phyloP scores from a whole-genome alignment of 306 rosid species.

The Carpinus viminea region DNA sequence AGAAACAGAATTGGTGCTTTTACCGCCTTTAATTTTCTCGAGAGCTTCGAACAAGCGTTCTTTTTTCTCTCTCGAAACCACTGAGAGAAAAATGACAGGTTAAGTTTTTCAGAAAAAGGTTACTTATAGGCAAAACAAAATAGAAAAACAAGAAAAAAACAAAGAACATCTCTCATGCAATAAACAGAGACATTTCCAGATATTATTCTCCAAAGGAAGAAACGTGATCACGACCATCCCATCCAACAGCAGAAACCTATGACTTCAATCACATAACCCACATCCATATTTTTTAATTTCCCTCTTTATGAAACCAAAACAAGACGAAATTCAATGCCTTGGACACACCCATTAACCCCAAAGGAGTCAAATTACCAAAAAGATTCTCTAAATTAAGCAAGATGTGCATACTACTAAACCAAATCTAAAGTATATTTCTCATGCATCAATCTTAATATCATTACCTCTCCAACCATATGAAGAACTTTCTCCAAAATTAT shows the following conservation, averaged over 20 bases:
- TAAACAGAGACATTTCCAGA: background rate
- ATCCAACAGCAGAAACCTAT: background rate
- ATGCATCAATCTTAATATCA: background rate
- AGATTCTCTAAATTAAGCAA: background rate
- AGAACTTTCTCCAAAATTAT: constrained; percentile 64
- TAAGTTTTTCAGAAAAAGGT: background rate
- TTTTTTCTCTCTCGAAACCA: constrained; percentile 58
- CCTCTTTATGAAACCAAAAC: background rate
- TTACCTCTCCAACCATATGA: constrained; percentile 63
- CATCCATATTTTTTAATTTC: background rate
- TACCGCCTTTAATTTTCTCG: constrained; percentile 86
- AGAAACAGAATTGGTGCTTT: background rate
- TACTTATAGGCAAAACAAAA: background rate
- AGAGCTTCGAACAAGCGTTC: constrained; percentile 84
- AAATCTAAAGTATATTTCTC: background rate
- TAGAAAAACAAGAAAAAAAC: background rate
- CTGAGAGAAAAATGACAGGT: constrained; percentile 30
- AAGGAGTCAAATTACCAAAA: background rate
- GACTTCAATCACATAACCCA: background rate
- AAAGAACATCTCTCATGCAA: too few relatives aligned
- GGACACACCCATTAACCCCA: background rate
- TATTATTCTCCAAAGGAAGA: background rate
- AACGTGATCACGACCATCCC: background rate
- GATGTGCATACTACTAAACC: background rate
- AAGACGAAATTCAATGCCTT: background rate